Evolutionary conservation across 164 flowering plant species (phyloP).

Genomic region (Aristolochia fimbriata): DNA sequence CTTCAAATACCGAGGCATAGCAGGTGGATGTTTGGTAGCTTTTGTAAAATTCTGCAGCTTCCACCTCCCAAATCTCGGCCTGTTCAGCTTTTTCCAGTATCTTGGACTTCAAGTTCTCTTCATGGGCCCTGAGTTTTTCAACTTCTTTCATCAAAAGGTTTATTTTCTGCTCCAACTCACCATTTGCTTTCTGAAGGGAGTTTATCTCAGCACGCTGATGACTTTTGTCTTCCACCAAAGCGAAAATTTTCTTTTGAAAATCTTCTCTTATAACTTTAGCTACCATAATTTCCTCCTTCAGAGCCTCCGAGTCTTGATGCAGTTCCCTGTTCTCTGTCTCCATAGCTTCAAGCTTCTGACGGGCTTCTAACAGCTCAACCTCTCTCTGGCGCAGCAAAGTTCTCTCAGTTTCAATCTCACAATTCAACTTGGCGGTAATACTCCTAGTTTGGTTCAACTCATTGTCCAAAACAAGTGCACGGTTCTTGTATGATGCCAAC

Average conservation of each 20-base stretch:
- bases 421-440: slow-evolving; percentile 26
- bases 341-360: slow-evolving; percentile 31
- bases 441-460: slow-evolving; percentile 31
- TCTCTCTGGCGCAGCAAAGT: slow-evolving; percentile 36
- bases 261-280: slow-evolving; percentile 21
- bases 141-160: slow-evolving; percentile 13
- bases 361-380: slow-evolving; percentile 32
- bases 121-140: slow-evolving; percentile 33
- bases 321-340: slow-evolving; percentile 29
- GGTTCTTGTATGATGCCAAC: slow-evolving; percentile 8
- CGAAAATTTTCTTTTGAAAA: slow-evolving; percentile 27
- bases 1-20: slow-evolving; percentile 14
- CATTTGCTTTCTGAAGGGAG: slow-evolving; percentile 33
- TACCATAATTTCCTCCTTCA: slow-evolving; percentile 30
- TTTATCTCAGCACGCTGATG: slow-evolving; percentile 24
- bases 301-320: slow-evolving; percentile 26
- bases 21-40: slow-evolving; percentile 29
- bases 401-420: slow-evolving; percentile 24
- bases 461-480: slow-evolving; percentile 14
- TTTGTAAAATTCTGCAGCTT: slow-evolving; percentile 55
- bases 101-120: slow-evolving; percentile 44
- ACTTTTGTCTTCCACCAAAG: slow-evolving; percentile 21
- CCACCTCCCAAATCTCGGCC: slow-evolving; percentile 64
- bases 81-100: slow-evolving; percentile 39
- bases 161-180: slow-evolving; percentile 21